Base-by-base conservation (phyloP, 2,329 filamentous ascomycete genomes). In the Epichloe typhina region DNA sequence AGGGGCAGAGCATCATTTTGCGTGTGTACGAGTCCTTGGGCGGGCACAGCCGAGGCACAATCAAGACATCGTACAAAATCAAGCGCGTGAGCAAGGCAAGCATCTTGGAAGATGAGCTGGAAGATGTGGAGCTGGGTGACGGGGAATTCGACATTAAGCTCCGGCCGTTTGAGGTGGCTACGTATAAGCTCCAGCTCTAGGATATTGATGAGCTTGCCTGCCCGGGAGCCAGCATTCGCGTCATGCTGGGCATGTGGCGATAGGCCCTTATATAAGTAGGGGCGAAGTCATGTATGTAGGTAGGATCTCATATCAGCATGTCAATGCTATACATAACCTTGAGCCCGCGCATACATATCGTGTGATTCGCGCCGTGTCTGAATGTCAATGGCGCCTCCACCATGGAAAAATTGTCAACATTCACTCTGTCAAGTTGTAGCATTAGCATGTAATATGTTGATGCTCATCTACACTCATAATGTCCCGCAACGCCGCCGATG, bases 21-120 rank as follows among this genome's bases (percentile, higher is more conserved):
- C 77, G 93, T 1, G 74, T 96, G 19, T 98, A 94, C 63, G 93
- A 98, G 64, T 84, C 84, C 53, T 70, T 97, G 41, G 93, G 93
- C 44, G 93, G 93, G 0, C 84, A 80, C 60, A 82, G 81, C 54
- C 80, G 82, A 55, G 90, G 85, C 2, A 79, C 73, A 1, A 80
- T 96, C 59, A 69, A 74, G 43, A 84, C 84, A 46, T 75, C 69
- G 8, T 77, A 91, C 65, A 72, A 81, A 26, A 80, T 96, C 31
- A 84, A 83, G 71, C 82, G 79, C 59, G 88, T 86, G 35, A 84
- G 76, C 69, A 95, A 88, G 75, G 83, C 82, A 41, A 97, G 95
- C 68, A 66, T 94, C 54, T 70, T 98, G 35, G 93, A 98, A 65
- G 93, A 98, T 65, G 86, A 95, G 59, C 67, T 82, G 50, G 83